Base-by-base conservation (phyloP, 139 green algal species). In the Mychonastes homosphaera region DNA sequence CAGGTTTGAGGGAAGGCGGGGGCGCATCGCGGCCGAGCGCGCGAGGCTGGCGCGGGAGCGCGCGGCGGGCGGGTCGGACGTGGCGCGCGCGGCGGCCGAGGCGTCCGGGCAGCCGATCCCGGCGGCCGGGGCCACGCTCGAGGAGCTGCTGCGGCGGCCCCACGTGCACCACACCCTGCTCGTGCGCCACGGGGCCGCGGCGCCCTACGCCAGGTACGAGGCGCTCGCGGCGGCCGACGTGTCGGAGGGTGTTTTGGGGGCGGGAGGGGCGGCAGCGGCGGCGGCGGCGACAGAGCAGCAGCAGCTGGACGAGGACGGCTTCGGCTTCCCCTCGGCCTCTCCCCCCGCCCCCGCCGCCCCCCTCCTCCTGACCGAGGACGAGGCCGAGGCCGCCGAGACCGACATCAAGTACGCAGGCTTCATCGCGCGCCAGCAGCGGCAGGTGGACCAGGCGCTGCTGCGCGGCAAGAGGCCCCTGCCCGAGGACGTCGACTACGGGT, bases 401-500 rank as follows among this genome's bases (percentile, higher is more conserved):
- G 77, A 90, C 41, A 87, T 97, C 66, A 98, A 98, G 74, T 98
- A 97, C 62, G 82, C 76, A 2, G 91, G 89, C 7, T 97, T 98
- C 77, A 94, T 97, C 55, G 48, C 63, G 5, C 77, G 92, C 2
- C 86, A 73, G 67, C 55, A 77, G 55, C 73, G 85, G 74, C 87
- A 95, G 73, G 59, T 91, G 53, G 63, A 77, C 24, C 56, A 78
- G 36, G 44, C 93, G 44, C 69, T 63, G 24, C 63, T 62, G 6
- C 85, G 87, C 63, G 58, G 71, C 5, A 64, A 49, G 26, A 58
- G 65, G 21, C 58, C 60, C 21, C 74, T 98, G 36, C 86, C 89
- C 2, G 45, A 72, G 0, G 78, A 89, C 53, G 54, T 95, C 1
- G 84, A 94, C 59, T 95, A 91, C 63, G 32, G 19, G 0, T 30